Base-by-base conservation (phyloP, 1,284 basidiomycete species). In the Tilletia caries region DNA sequence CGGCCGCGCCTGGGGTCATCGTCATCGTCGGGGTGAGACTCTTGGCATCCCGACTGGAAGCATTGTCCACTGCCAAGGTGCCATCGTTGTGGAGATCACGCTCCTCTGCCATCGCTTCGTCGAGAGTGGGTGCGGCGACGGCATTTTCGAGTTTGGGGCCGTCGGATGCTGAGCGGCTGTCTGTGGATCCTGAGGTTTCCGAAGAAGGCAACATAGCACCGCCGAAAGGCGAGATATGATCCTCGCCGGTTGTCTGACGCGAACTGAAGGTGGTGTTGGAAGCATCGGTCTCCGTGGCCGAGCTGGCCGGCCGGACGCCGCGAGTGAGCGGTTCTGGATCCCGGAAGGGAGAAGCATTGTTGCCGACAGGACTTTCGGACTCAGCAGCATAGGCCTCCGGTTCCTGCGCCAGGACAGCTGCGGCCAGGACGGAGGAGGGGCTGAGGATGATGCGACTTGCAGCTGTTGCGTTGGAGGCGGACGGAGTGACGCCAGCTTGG, bases 11-110 rank as follows among this genome's bases (percentile, higher is more conserved):
- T 50, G 54, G 23, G 13, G 54, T 60, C 8, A 29, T 18, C 6
- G 54, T 60, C 25, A 60, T 18, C 25, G n/a, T 60, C 25, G 54
- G 54, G 27, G 54, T 60, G n/a, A 25, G 27, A 60, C 54, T 25
- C 20, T 25, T 50, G 6, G 12, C 20, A n/a, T 18, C 37, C 8
- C 37, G 10, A 15, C 37, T 41, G 8, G 37, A 41, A 41, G 37
- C 37, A 41, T 41, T 41, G 37, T 41, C 37, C 15, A 41, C 37
- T 41, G 37, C 37, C 37, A 41, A 2, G 37, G 37, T 15, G 15
- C 37, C 37, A 41, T 41, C 37, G 37, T 41, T 15, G 37, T 41
- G n/a, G n/a, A n/a, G n/a, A n/a, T n/a, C n/a, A n/a, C n/a, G n/a
- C n/a, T n/a, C n/a, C n/a, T n/a, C n/a, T n/a, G n/a, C n/a, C n/a